A percentile compares a stretch with the other conserved stretches of the same genome.
Evolutionary conservation across 768 basidiomycete species (phyloP).

Genomic region (Serpula lacrymans): DNA sequence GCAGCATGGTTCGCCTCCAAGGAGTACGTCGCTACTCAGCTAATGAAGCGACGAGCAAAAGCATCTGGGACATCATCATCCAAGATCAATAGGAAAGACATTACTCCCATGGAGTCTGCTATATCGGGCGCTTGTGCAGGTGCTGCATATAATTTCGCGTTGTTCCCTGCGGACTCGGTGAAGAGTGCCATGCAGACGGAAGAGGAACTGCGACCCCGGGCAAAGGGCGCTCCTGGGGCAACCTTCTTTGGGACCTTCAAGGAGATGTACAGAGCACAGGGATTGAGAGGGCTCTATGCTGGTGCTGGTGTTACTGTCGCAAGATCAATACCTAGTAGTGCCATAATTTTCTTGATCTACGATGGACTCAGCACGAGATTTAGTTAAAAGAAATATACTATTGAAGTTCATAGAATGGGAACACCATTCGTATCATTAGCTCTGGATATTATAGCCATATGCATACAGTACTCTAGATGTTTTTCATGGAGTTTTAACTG

Average conservation of each 20-base stretch:
- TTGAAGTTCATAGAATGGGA: too few species aligned
- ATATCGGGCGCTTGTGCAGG: conserved; percentile 84
- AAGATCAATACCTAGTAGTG: conserved; percentile 84
- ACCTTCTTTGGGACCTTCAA: conserved; percentile 57
- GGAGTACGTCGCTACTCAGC: conserved; percentile 64
- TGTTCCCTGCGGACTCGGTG: conserved; percentile 94
- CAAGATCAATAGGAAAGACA: conserved; percentile 37
- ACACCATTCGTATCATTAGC: too few species aligned
- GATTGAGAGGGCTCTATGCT: conserved; percentile 82
- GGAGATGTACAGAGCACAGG: conserved; percentile 72
- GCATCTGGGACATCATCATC: conserved; percentile 14
- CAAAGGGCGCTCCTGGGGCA: conserved; percentile 26
- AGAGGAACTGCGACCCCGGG: conserved; percentile 71
- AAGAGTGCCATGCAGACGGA: conserved; percentile 95
- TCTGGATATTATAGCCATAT: too few species aligned
- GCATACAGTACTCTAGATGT: too few species aligned
- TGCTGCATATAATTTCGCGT: conserved; percentile 77
- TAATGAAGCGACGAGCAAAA: conserved; percentile 49
- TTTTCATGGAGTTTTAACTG: too few species aligned
- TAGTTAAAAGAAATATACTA: conserved; percentile 26
- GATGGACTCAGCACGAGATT: conserved; percentile 65
- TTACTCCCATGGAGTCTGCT: conserved; percentile 82
- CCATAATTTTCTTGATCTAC: conserved; percentile 90
- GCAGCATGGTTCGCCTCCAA: conserved; percentile 91
- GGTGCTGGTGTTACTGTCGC: conserved; percentile 91